Percentiles rank a stretch among this genome's conserved stretches.
Evolutionary conservation across 2,329 filamentous ascomycete species (phyloP).

Genomic region (Hypoxylon sp.): DNA sequence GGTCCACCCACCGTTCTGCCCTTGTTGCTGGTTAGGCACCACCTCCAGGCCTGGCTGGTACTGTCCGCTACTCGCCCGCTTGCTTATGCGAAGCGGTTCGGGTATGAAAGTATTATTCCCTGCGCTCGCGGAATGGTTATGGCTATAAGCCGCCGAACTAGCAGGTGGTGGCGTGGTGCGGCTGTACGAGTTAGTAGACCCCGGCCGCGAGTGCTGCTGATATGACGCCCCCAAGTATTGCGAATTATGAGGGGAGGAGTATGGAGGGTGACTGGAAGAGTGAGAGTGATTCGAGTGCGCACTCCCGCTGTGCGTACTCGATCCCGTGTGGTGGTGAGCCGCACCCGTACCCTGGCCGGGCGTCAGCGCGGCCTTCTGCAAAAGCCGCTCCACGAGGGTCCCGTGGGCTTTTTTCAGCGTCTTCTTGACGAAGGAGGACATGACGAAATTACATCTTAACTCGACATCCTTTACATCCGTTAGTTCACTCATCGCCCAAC

Average conservation of each 20-base stretch:
- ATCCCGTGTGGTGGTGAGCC: conserved; percentile 12
- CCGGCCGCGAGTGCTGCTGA: conserved; percentile 14
- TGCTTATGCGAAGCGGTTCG: conserved; percentile 39
- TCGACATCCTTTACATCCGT: conserved; percentile 71
- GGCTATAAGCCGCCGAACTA: conserved; percentile 4
- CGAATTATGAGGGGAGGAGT: background rate
- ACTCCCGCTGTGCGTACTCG: conserved; percentile 30
- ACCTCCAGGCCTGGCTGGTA: background rate
- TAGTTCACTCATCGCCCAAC: conserved; percentile 1
- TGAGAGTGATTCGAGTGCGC: conserved; percentile 13
- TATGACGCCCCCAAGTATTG: conserved; percentile 11
- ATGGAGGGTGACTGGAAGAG: background rate
- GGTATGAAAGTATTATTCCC: conserved; percentile 19
- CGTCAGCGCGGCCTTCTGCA: conserved; percentile 62
- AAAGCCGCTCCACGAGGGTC: conserved; percentile 74
- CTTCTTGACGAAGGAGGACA: conserved; percentile 83
- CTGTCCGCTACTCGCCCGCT: conserved; percentile 19
- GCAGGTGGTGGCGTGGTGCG: conserved; percentile 4
- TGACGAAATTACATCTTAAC: conserved; percentile 82
- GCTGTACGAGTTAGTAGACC: conserved; percentile 17
- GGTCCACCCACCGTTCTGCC: conserved; percentile 9
- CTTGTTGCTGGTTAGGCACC: background rate
- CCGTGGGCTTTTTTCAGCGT: conserved; percentile 83
- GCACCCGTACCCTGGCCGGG: conserved; percentile 35
- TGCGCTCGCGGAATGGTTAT: background rate